Percentiles rank a stretch among this genome's conserved stretches.
phyloP scores from a whole-genome alignment of 2,329 filamentous ascomycete genomes.

The Aspergillus unguis region DNA sequence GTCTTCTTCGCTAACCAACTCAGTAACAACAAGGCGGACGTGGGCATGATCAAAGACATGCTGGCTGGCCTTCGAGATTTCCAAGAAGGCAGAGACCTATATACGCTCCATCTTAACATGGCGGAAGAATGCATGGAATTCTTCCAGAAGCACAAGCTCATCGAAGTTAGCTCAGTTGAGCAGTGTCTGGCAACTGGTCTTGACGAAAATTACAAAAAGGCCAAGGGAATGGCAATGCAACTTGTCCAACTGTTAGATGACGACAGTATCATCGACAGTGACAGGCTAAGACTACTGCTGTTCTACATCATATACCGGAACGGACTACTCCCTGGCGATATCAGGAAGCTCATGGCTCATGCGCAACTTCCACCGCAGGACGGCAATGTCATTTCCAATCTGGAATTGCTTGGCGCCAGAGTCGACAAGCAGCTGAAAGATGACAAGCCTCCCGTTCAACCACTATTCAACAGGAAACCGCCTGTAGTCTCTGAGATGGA shows the following conservation, averaged over 20 bases:
- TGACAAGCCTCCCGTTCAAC: constrained; percentile 59
- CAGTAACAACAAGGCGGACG: constrained; percentile 65
- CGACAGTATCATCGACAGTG: constrained; percentile 65
- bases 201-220: constrained; percentile 87
- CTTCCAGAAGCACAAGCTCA: constrained; percentile 79
- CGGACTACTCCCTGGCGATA: constrained; percentile 78
- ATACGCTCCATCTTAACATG: constrained; percentile 93
- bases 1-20: constrained; percentile 4
- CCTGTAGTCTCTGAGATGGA: constrained; percentile 58
- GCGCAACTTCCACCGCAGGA: constrained; percentile 73
- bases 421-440: constrained; percentile 75
- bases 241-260: constrained; percentile 87
- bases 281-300: constrained; percentile 79
- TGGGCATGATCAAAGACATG: constrained; percentile 97
- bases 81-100: constrained; percentile 90
- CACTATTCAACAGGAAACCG: constrained; percentile 69
- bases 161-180: constrained; percentile 82
- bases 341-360: constrained; percentile 79
- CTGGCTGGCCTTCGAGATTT: constrained; percentile 91
- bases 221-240: constrained; percentile 83
- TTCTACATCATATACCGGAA: constrained; percentile 84
- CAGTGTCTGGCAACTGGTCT: constrained; percentile 88
- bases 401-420: constrained; percentile 77
- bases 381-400: constrained; percentile 66
- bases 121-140: constrained; percentile 95